Evolutionary conservation across 1,284 basidiomycete genomes (phyloP).

Genomic region (Rhodotorula sp.): DNA sequence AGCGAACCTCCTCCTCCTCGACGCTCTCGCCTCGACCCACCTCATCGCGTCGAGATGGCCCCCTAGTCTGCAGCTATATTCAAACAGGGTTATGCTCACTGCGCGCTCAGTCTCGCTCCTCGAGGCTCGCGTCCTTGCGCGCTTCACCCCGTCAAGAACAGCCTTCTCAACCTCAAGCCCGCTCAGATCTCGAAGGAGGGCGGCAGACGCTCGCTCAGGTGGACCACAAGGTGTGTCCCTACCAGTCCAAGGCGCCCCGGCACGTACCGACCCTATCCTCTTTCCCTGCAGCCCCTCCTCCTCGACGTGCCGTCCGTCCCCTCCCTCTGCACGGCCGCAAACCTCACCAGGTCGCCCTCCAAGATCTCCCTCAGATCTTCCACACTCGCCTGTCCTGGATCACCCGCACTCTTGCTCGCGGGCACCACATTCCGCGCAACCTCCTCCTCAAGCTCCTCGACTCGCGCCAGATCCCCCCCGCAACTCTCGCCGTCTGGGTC

Average conservation of each 20-base stretch:
- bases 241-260: fast-evolving
- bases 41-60: not conserved
- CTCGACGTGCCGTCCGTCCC: not conserved
- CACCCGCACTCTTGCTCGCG: slow-evolving; percentile 20
- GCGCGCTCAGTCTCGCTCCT: not conserved
- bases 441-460: slow-evolving; percentile 27
- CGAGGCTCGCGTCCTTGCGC: not conserved
- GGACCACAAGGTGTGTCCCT: not conserved
- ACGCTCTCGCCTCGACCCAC: not conserved
- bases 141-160: no score
- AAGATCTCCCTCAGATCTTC: slow-evolving; percentile 11
- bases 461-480: slow-evolving; percentile 15
- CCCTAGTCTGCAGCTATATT: no score
- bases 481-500: slow-evolving; percentile 25
- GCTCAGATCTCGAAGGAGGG: no score
- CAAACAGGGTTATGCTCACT: slow-evolving; percentile 6
- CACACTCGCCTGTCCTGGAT: slow-evolving; percentile 26
- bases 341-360: not conserved
- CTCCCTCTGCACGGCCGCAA: not conserved
- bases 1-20: not conserved
- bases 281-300: slow-evolving; percentile 11
- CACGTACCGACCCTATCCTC: no score
- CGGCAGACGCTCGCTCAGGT: not conserved
- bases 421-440: slow-evolving; percentile 22
- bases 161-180: slow-evolving; percentile 5